phyloP scores from a whole-genome alignment of 2,329 filamentous ascomycete species.

The Fusarium illudens region DNA sequence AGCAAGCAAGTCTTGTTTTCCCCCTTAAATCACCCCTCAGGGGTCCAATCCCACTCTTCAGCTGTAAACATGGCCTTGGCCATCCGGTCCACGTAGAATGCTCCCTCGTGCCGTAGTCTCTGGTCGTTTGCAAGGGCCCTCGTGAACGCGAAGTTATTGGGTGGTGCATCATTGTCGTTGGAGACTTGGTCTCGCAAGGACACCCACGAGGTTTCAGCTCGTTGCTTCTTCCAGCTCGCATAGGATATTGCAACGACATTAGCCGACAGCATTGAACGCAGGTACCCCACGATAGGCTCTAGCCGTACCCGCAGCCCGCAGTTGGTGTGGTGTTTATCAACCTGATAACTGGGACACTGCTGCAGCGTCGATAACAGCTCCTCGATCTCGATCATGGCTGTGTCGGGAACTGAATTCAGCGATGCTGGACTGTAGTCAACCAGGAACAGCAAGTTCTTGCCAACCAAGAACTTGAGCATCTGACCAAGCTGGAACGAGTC shows the following conservation, averaged over 20 bases:
- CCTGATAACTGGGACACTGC: slow-evolving; percentile 76
- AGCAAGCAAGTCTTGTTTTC: slow-evolving; percentile 23
- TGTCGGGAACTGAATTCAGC: slow-evolving; percentile 54
- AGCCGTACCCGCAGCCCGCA: slow-evolving; percentile 74
- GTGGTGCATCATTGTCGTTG: slow-evolving; percentile 21
- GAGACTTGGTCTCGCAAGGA: slow-evolving; percentile 25
- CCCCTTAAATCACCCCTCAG: slow-evolving; percentile 48
- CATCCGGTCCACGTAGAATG: slow-evolving; percentile 60
- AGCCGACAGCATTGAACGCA: slow-evolving; percentile 65
- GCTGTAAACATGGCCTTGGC: slow-evolving; percentile 65
- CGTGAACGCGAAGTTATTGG: slow-evolving; percentile 58
- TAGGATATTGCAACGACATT: slow-evolving; percentile 55
- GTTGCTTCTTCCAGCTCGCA: slow-evolving; percentile 57
- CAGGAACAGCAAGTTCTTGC: slow-evolving; percentile 68
- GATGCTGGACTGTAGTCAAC: slow-evolving; percentile 63
- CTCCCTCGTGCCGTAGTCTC: slow-evolving; percentile 58
- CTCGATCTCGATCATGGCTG: slow-evolving; percentile 68
- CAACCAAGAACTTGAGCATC: slow-evolving; percentile 75
- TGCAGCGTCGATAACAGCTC: slow-evolving; percentile 67
- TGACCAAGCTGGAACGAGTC: slow-evolving; percentile 83
- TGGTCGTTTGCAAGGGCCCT: slow-evolving; percentile 60
- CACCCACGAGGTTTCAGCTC: slow-evolving; percentile 53
- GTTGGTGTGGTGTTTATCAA: slow-evolving; percentile 76
- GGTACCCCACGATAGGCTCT: slow-evolving; percentile 70
- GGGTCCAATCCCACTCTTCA: slow-evolving; percentile 67